These are phyloP conservation scores for Tricholoma bakamatsutake DNA, from an alignment of 768 basidiomycete species.

Conservation along the genomic window DNA sequence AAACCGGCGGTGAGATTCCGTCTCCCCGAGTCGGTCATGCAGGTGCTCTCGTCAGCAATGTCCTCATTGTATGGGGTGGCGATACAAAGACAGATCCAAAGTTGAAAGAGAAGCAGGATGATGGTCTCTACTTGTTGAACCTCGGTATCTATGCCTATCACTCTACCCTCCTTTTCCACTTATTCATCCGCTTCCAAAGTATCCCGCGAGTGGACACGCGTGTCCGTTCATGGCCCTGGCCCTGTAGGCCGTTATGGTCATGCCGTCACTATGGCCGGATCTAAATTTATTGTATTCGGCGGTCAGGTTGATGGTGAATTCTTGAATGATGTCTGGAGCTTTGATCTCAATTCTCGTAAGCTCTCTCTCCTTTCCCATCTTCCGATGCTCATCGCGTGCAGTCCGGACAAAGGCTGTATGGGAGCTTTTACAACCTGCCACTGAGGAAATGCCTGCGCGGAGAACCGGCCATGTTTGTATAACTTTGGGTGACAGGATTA, in stretches of 20 bases:
- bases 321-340: conserved; percentile 92
- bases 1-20: conserved; percentile 86
- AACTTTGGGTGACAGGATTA: conserved; percentile 74
- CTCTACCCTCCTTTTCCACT: conserved; percentile 1
- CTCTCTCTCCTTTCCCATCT: conserved; percentile 5
- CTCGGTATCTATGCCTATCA: conserved; percentile 62
- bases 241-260: conserved; percentile 95
- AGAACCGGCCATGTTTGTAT: conserved; percentile 92
- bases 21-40: conserved; percentile 94
- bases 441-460: conserved; percentile 62
- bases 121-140: conserved; percentile 90
- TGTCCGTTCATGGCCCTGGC: conserved; percentile 66
- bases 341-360: conserved; percentile 92
- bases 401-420: conserved; percentile 83
- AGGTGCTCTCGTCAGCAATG: conserved; percentile 91
- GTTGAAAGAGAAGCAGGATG: conserved; percentile 78
- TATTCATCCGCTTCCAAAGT: conserved; percentile 37
- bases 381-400: conserved; percentile 22
- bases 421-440: conserved; percentile 68
- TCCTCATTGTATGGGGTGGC: conserved; percentile 96
- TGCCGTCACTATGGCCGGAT: conserved; percentile 86
- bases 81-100: conserved; percentile 82
- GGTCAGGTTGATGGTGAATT: conserved; percentile 95
- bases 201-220: conserved; percentile 92
- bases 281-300: conserved; percentile 92